phyloP scores from a whole-genome alignment of 768 basidiomycete species.

The Amanita rimosa region DNA sequence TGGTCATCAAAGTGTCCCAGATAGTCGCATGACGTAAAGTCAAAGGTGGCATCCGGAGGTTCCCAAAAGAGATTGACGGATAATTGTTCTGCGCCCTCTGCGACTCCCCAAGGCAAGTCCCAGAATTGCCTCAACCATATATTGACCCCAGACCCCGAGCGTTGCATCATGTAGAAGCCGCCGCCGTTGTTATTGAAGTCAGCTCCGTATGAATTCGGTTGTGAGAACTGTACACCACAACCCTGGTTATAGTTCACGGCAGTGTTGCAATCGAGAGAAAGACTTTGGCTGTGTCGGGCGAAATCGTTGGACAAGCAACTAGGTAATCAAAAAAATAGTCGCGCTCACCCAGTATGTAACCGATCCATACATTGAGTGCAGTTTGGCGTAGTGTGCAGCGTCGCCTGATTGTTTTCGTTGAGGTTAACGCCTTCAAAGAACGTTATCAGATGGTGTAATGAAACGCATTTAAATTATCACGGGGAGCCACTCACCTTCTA shows the following conservation, averaged over 20 bases:
- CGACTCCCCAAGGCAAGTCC: conserved; percentile 23
- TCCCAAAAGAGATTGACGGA: conserved; percentile 24
- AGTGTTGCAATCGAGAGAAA: conserved; percentile 38
- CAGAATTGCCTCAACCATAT: conserved; percentile 54
- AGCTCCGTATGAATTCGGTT: conserved; percentile 30
- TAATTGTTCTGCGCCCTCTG: conserved; percentile 6
- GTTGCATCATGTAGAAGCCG: conserved; percentile 48
- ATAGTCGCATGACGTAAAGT: conserved; percentile 36
- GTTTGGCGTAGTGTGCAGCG: conserved; percentile 40
- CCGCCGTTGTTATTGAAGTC: conserved; percentile 42
- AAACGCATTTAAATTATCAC: no score
- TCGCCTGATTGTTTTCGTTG: conserved; percentile 31
- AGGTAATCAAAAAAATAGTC: not conserved
- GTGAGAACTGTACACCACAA: conserved; percentile 38
- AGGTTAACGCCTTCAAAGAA: conserved; percentile 34
- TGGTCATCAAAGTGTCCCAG: conserved; percentile 40
- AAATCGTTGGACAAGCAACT: no score
- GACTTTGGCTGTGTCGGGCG: conserved; percentile 23
- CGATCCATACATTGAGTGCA: conserved; percentile 34
- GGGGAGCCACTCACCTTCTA: conserved; percentile 47
- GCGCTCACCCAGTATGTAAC: conserved; percentile 34
- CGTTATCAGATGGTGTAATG: no score
- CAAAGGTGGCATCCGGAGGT: conserved; percentile 37
- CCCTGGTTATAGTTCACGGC: conserved; percentile 44
- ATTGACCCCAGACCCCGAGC: conserved; percentile 32